Percentiles rank a stretch among this genome's conserved stretches.
phyloP scores from a whole-genome alignment of 345 rosid genomes.

The Eucalyptus leucophloia region DNA sequence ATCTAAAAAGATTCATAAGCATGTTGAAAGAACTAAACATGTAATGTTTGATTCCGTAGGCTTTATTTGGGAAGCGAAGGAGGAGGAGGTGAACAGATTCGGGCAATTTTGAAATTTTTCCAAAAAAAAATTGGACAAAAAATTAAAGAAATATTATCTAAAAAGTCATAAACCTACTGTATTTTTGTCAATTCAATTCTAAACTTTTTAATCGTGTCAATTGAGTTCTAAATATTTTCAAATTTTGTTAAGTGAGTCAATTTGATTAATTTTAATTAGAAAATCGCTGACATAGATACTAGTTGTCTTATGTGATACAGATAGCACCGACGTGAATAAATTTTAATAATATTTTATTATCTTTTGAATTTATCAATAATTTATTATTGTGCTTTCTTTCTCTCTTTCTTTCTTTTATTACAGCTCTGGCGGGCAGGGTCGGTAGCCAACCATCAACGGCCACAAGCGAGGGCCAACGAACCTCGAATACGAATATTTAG shows the following conservation, averaged over 20 bases:
- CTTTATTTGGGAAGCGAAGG: background rate
- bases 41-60: background rate
- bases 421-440: accelerated
- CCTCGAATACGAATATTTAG: background rate
- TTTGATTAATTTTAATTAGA: too few species aligned
- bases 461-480: background rate
- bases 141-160: too few species aligned
- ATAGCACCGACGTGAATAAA: accelerated
- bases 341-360: too few species aligned
- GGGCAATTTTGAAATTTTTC: background rate
- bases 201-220: accelerated
- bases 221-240: too few species aligned
- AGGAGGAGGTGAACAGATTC: background rate
- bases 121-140: background rate
- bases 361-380: too few species aligned
- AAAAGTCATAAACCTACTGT: accelerated
- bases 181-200: too few species aligned
- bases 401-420: background rate
- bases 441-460: background rate
- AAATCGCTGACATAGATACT: accelerated
- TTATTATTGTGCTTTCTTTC: too few species aligned
- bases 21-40: background rate
- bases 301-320: accelerated
- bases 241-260: background rate
- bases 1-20: background rate